phyloP scores from a whole-genome alignment of 2,329 filamentous ascomycete genomes.

The Trichoderma cornu-damae region DNA sequence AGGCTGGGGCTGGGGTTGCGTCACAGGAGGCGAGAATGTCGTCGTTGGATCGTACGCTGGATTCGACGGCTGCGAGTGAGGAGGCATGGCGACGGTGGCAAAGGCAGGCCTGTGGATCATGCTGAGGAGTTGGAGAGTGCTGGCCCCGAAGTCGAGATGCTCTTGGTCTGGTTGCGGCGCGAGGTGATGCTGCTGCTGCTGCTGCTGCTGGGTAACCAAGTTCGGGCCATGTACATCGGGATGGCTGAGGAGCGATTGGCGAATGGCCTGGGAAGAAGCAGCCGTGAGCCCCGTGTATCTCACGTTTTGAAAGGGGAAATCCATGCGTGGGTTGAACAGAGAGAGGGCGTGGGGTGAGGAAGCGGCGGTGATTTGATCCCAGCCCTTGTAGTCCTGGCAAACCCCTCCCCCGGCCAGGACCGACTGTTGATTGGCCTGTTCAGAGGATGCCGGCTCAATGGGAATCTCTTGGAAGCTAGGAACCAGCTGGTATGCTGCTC shows the following conservation, averaged over 20 bases:
- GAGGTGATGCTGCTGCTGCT: background rate
- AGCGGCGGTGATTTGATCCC: background rate
- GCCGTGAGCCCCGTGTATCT: background rate
- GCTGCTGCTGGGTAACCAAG: background rate
- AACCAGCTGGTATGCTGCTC: background rate
- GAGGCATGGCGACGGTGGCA: background rate
- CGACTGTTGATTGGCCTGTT: background rate
- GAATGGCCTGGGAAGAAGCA: background rate
- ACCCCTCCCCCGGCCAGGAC: background rate
- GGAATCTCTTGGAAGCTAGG: slow-evolving; percentile 9
- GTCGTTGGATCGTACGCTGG: background rate
- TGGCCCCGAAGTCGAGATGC: background rate
- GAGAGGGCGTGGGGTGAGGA: background rate
- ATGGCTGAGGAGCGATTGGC: background rate
- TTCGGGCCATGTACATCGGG: background rate
- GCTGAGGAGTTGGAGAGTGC: background rate
- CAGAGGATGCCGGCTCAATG: background rate
- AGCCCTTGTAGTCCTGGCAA: background rate
- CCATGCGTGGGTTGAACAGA: background rate
- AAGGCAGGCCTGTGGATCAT: background rate
- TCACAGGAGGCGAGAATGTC: background rate
- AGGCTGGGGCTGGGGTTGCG: background rate
- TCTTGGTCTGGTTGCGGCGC: background rate
- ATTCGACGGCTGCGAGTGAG: background rate
- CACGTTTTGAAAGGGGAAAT: background rate